Conservation (phyloP, 2,329 filamentous ascomycete species). For the Tolypocladium ovalisporum region DNA sequence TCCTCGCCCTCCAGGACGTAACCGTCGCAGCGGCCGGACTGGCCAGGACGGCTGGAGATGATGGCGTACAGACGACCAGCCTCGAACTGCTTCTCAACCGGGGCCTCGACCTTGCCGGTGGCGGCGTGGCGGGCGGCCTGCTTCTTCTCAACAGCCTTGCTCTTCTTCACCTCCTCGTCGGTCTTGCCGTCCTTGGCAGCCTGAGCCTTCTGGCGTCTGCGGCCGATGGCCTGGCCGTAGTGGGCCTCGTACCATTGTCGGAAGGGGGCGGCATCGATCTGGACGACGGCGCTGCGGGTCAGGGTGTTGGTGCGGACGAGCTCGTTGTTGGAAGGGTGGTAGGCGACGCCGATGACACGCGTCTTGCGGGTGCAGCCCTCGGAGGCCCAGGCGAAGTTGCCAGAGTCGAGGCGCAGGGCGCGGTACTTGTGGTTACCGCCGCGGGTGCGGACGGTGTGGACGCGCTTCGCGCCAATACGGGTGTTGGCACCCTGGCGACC, state of each 20-base stretch:
- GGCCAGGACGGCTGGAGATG: slow-evolving; percentile 83
- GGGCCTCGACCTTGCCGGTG: slow-evolving; percentile 82
- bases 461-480: slow-evolving; percentile 93
- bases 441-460: slow-evolving; percentile 93
- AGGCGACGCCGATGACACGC: slow-evolving; percentile 95
- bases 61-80: slow-evolving; percentile 95
- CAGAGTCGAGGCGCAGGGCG: slow-evolving; percentile 93
- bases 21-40: slow-evolving; percentile 92
- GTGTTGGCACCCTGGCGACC: slow-evolving; percentile 99
- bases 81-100: slow-evolving; percentile 98
- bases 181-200: slow-evolving; percentile 47
- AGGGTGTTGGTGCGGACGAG: slow-evolving; percentile 99
- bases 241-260: slow-evolving; percentile 99
- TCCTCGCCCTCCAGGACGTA: slow-evolving; percentile 99
- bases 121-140: slow-evolving; percentile 76
- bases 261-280: slow-evolving; percentile 98
- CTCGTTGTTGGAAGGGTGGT: slow-evolving; percentile 99
- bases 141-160: slow-evolving; percentile 93
- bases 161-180: slow-evolving; percentile 75
- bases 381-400: slow-evolving; percentile 99
- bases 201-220: slow-evolving; percentile 80
- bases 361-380: slow-evolving; percentile 98
- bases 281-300: slow-evolving; percentile 96
- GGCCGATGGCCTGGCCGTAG: slow-evolving; percentile 86
- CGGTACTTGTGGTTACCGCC: slow-evolving; percentile 99